Evolutionary conservation across 352 stramenopile species (phyloP), one percentile per base, ranked within the genome.

Genomic region (Phytopythium sindhum): DNA sequence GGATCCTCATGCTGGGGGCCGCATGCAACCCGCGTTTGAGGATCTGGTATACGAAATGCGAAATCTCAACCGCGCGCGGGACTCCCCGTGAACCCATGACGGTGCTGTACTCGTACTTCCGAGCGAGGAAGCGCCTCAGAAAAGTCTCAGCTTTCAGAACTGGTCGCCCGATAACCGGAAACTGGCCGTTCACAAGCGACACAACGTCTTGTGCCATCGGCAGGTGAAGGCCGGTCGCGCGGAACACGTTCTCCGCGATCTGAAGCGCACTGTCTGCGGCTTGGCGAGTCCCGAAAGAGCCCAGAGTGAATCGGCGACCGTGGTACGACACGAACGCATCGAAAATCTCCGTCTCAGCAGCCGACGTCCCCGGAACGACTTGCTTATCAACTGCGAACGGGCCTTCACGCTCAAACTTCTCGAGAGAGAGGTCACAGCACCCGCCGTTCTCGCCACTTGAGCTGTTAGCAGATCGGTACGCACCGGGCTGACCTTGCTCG

Each of bases 71-170:
- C 2, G 51, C 31, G 35, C 74, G 85, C 31, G 71, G 65, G 4
- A 62, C 53, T 8, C 76, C 72, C 48, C 52, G 58, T 9, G 70
- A 65, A 45, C 83, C 73, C 57, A 78, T 60, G 33, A 77, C 26
- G 42, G 64, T 80, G 6, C 68, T 73, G 41, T 78, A 82, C 48
- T 88, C 78, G 63, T 88, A 88, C 44, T 82, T 84, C 17, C 77
- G 77, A 31, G 68, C 68, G 21, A 88, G 73, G 14, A 67, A 57
- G 23, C 78, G 77, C 47, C 68, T 78, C 47, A 80, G 57, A 21
- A 84, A 63, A 29, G 65, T 60, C 35, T 88, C 73, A 37, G 70
- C 78, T 55, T 84, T 82, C 35, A 81, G 62, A 60, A 67, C 58
- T 4, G 77, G 74, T 28, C 68, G 65, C 0, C 44, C 72, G n/a